phyloP scores from a whole-genome alignment of 2,329 filamentous ascomycete genomes.

The Ceratocystis albifundus region DNA sequence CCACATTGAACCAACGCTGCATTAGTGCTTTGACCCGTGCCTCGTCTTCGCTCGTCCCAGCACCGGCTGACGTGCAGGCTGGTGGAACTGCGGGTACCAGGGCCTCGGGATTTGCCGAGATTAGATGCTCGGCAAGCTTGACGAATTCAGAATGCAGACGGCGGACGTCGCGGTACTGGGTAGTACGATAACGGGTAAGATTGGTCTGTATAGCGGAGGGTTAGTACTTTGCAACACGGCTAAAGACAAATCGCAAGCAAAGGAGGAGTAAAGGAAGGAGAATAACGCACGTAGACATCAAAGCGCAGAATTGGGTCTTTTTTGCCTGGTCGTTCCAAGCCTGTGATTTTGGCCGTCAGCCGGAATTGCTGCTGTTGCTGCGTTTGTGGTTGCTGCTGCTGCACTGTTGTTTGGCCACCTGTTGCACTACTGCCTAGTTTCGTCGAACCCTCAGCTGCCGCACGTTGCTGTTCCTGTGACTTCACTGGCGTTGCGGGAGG shows the following conservation, averaged over 20 bases:
- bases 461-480: slow-evolving; percentile 26
- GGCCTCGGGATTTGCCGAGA: slow-evolving; percentile 94
- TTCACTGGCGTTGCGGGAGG: slow-evolving; percentile 25
- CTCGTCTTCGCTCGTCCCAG: slow-evolving; percentile 94
- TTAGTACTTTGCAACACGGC: not conserved
- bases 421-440: not conserved
- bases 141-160: slow-evolving; percentile 91
- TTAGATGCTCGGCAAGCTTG: slow-evolving; percentile 90
- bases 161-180: slow-evolving; percentile 93
- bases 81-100: slow-evolving; percentile 89
- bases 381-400: slow-evolving; percentile 3
- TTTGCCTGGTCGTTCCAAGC: slow-evolving; percentile 80
- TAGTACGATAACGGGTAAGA: slow-evolving; percentile 93
- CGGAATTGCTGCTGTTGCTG: slow-evolving; percentile 56
- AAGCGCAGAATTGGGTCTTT: slow-evolving; percentile 93
- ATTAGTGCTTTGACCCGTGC: slow-evolving; percentile 73
- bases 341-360: slow-evolving; percentile 89
- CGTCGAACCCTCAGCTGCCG: slow-evolving; percentile 22
- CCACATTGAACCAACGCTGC: slow-evolving; percentile 90
- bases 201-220: slow-evolving; percentile 57
- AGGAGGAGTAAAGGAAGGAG: not conserved
- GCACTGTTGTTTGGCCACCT: slow-evolving; percentile 1
- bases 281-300: slow-evolving; percentile 69
- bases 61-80: slow-evolving; percentile 85
- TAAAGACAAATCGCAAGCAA: not conserved